Evolutionary conservation across 225 moss, liverwort and hornwort genomes (phyloP), one percentile per base, ranked within the genome.

Genomic region (Straminergon stramineum): DNA sequence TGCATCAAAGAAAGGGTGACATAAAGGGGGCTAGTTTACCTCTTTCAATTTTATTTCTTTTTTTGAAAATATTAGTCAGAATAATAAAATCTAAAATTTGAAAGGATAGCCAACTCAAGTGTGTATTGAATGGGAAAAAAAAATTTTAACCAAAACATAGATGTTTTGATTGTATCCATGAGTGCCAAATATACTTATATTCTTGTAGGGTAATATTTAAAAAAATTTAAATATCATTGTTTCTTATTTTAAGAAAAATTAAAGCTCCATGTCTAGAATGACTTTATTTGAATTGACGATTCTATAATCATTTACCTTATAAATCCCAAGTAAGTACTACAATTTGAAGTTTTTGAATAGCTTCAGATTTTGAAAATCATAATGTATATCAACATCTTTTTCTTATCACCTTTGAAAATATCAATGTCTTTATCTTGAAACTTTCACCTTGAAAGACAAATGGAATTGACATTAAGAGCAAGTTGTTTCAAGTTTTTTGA

Each of bases 251-350:
- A 18, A 30, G 17, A 75, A 30, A 43, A 19, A 31, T 11, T 6
- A 12, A 31, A 75, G 18, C 2, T 11, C 1, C 1, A 0, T 75
- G 7, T 31, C 31, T 6, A 75, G 17, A 17, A 18, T 75, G 2
- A 31, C 4, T 71, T 48, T 28, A 48, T 45, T 48, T 75, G 15
- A 31, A 48, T 2, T 30, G 5, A 18, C 0, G 19, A 75, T 4
- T 51, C 10, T 75, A 19, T 19, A 20, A 20, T 12, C 32, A 75
- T 32, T 32, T 4, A 17, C 19, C 32, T 31, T 31, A 31, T 19
- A 31, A 51, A 31, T 75, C 31, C 11, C 11, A 75, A 19, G 2
- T 6, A 45, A 16, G 11, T 17, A 17, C 30, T 48, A 7, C 31
- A 48, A 75, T 48, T 18, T 75, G 48, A 48, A 31, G 17, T 34